Conservation (phyloP, 768 basidiomycete genomes). For the Lactarius tabidus region DNA sequence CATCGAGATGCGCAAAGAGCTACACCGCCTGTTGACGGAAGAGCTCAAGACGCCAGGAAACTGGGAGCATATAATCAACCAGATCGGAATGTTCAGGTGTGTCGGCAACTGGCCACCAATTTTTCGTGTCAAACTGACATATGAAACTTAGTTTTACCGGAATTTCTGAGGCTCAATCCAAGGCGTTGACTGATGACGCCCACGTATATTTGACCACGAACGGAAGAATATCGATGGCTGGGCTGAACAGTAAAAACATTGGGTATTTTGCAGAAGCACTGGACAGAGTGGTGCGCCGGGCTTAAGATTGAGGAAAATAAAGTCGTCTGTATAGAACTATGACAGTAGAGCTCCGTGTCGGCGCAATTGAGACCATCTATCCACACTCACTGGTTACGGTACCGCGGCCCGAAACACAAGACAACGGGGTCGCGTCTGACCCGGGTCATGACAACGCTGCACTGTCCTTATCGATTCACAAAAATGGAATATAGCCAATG, state of each 20-base stretch:
- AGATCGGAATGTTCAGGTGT: conserved; percentile 98
- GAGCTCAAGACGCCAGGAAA: conserved; percentile 83
- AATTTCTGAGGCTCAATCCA: conserved; percentile 60
- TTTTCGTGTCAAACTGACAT: conserved; percentile 20
- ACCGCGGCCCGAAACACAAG: no score
- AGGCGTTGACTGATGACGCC: conserved; percentile 60
- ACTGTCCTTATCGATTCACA: no score
- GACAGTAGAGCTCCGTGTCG: not conserved
- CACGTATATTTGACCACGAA: conserved; percentile 86
- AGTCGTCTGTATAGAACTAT: not conserved
- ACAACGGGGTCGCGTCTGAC: no score
- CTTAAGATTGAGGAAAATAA: conserved; percentile 13
- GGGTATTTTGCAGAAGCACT: conserved; percentile 65
- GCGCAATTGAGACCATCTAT: not conserved
- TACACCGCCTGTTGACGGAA: conserved; percentile 68
- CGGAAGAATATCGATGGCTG: conserved; percentile 94
- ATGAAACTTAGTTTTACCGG: conserved; percentile 69
- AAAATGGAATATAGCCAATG: no score
- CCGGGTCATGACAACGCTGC: no score
- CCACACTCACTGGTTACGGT: no score
- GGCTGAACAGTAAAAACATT: conserved; percentile 78
- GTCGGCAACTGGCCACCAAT: conserved; percentile 19
- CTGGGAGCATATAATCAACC: conserved; percentile 94
- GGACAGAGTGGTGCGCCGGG: conserved; percentile 60
- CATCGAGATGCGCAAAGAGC: conserved; percentile 82